Conservation (phyloP, 2,329 filamentous ascomycete species). For the Xylaria sp. region DNA sequence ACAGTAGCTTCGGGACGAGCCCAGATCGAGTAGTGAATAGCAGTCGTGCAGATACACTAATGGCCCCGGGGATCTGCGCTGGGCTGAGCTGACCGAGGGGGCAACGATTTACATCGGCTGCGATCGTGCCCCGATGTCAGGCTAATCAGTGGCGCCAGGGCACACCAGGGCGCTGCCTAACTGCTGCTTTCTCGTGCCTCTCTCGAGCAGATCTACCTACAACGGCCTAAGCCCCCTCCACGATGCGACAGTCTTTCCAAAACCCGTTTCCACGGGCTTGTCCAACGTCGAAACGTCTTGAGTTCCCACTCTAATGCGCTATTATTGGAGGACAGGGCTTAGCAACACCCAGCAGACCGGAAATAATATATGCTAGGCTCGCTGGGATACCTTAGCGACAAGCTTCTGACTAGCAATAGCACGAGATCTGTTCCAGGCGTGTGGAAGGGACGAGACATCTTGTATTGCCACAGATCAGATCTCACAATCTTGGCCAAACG, state of each 20-base stretch:
- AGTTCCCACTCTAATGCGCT: constrained; percentile 2
- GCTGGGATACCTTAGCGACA: constrained; percentile 17
- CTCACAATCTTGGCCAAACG: constrained; percentile 8
- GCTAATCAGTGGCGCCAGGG: constrained; percentile 14
- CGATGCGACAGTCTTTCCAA: constrained; percentile 5
- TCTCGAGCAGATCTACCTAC: constrained; percentile 29
- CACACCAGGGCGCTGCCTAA: constrained; percentile 4
- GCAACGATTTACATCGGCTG: constrained; percentile 16
- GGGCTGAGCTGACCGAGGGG: constrained; percentile 21
- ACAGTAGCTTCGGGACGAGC: constrained; percentile 20
- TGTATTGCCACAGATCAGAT: constrained; percentile 19
- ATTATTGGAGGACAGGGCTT: neutral
- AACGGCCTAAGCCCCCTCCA: constrained; percentile 11
- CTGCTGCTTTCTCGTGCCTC: constrained; percentile 11
- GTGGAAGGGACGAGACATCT: constrained; percentile 17
- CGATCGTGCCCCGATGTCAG: constrained; percentile 13
- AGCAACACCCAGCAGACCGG: constrained; percentile 17
- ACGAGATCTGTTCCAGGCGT: constrained; percentile 15
- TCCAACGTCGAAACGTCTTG: constrained; percentile 10
- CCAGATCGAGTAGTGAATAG: constrained; percentile 19
- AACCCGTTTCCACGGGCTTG: constrained; percentile 9
- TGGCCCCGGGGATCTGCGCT: constrained; percentile 11
- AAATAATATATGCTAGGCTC: constrained; percentile 14
- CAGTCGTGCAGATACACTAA: constrained; percentile 18
- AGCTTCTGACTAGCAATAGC: constrained; percentile 17